Conservation (phyloP, 1,139 yeast genomes). For the Nadsonia starkeyi-henricii region DNA sequence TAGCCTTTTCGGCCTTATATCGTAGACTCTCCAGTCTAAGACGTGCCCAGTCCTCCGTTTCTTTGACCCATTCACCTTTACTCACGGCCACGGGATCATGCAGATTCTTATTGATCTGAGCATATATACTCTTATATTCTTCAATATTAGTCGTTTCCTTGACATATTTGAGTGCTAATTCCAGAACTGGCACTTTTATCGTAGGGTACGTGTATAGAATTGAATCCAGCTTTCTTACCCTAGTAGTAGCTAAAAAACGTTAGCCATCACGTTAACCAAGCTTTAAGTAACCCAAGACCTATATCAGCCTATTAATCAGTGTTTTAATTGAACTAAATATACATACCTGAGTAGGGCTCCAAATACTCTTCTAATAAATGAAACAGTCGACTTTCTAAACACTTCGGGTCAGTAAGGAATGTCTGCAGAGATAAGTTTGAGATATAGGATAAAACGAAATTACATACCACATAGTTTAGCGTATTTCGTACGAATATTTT, state of each 20-base stretch:
- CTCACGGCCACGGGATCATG: neutral
- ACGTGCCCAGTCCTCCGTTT: neutral
- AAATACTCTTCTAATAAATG: neutral
- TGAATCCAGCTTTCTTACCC: neutral
- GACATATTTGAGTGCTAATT: neutral
- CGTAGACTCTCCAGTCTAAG: neutral
- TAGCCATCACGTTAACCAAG: too few relatives aligned
- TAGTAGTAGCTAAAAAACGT: neutral
- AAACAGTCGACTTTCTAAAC: neutral
- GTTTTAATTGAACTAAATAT: neutral
- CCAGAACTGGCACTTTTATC: neutral
- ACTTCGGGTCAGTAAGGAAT: neutral
- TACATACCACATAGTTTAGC: neutral
- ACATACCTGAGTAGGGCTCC: neutral
- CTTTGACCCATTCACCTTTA: neutral
- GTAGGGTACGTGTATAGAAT: neutral
- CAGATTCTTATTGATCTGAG: neutral
- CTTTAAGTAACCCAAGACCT: neutral
- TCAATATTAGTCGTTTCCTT: neutral
- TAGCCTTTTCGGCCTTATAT: neutral
- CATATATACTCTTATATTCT: neutral
- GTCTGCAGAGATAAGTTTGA: too few relatives aligned
- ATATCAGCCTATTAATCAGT: neutral
- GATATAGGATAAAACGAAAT: too few relatives aligned
- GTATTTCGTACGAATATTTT: neutral